A percentile compares a stretch with the other conserved stretches of the same genome.
Evolutionary conservation across 441 rosid genomes (phyloP).

Genomic region (Gossypium schwendimanii): DNA sequence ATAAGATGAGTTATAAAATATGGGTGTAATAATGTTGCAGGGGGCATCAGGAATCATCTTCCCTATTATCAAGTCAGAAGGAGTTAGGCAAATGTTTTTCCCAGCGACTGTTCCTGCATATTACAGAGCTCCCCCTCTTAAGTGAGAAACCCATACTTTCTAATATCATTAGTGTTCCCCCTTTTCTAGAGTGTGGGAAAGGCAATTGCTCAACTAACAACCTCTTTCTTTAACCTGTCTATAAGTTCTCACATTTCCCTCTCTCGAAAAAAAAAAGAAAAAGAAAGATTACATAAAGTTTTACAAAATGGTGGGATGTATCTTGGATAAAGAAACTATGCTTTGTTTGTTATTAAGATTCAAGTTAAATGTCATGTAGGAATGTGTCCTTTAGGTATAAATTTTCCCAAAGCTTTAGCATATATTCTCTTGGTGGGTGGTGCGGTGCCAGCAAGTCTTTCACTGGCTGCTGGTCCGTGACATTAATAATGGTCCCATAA

Average conservation of each 20-base stretch:
- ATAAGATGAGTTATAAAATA: no score
- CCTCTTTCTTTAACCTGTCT: background rate
- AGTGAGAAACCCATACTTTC: conserved; percentile 2
- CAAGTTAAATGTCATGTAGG: no score
- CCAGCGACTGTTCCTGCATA: conserved; percentile 80
- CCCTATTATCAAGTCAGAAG: conserved; percentile 86
- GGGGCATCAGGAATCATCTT: conserved; percentile 83
- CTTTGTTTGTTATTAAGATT: background rate
- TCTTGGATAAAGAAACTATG: background rate
- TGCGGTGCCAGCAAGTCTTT: background rate
- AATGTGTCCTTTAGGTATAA: no score
- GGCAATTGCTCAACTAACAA: background rate
- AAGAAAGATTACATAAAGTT: background rate
- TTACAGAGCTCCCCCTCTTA: conserved; percentile 59
- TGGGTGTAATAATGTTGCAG: conserved; percentile 24
- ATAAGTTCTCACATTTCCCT: background rate
- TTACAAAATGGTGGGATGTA: background rate
- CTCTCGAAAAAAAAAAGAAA: background rate
- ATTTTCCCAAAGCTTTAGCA: no score
- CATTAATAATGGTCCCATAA: background rate
- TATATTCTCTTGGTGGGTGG: background rate
- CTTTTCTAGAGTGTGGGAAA: background rate
- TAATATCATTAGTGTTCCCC: background rate
- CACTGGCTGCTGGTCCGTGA: background rate
- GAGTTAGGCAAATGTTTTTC: conserved; percentile 86